phyloP scores from a whole-genome alignment of 129 eudicot genomes.

The Arctium minus region DNA sequence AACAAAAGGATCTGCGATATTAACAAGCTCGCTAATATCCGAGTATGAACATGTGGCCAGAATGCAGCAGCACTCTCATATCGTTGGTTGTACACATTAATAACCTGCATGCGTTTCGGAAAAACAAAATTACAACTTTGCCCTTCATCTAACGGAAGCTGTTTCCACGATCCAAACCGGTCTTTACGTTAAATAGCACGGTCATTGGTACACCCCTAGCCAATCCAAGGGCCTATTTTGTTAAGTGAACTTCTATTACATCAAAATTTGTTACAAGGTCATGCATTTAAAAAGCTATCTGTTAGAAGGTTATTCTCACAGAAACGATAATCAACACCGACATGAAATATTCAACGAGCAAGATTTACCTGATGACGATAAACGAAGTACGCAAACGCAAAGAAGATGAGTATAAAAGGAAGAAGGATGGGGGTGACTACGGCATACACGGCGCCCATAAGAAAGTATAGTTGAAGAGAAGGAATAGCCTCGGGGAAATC shows the following conservation, averaged over 20 bases:
- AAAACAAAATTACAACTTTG: background rate
- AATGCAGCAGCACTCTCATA: constrained; percentile 91
- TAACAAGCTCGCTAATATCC: constrained; percentile 80
- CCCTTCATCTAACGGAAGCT: background rate
- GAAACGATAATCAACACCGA: background rate
- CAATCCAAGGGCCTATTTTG: too few relatives aligned
- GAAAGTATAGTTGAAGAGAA: constrained; percentile 86
- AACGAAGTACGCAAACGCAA: constrained; percentile 77
- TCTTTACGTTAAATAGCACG: too few relatives aligned
- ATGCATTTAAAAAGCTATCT: background rate
- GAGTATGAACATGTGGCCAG: constrained; percentile 95
- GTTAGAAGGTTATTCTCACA: background rate
- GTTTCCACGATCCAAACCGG: background rate
- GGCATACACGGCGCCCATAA: constrained; percentile 80
- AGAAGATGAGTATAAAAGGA: constrained; percentile 82
- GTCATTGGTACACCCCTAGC: too few relatives aligned
- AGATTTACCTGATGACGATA: constrained; percentile 89
- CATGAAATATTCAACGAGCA: background rate
- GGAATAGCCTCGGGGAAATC: constrained; percentile 84
- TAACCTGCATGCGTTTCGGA: constrained; percentile 39
- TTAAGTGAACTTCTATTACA: too few relatives aligned
- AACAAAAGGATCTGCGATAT: constrained; percentile 82
- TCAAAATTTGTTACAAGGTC: background rate
- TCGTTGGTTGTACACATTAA: constrained; percentile 83
- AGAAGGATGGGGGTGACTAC: constrained; percentile 86